These are phyloP conservation scores for Fistulifera solaris DNA, from an alignment of 108 stramenopile species.

Conservation along the genomic window DNA sequence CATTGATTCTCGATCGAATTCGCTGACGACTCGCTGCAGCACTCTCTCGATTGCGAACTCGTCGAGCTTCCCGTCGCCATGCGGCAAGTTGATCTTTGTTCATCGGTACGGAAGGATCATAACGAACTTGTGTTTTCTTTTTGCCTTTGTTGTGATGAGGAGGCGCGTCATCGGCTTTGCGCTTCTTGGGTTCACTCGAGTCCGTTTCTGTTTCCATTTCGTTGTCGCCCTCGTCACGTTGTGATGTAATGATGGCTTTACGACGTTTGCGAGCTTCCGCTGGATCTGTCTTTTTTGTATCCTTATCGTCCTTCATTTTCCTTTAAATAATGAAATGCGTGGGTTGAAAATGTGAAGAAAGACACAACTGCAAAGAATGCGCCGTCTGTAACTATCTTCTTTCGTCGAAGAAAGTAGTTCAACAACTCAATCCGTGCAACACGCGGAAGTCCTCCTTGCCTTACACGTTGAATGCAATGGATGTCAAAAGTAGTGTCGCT, in stretches of 20 bases:
- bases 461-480: too few species aligned
- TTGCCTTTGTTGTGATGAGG: slow-evolving; percentile 1
- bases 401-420: too few species aligned
- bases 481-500: too few species aligned
- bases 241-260: slow-evolving; percentile 46
- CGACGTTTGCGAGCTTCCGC: slow-evolving; percentile 43
- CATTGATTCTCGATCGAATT: slow-evolving; percentile 66
- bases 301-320: slow-evolving; percentile 3
- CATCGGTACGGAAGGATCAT: slow-evolving; percentile 82
- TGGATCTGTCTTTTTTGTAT: slow-evolving; percentile 14
- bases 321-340: too few species aligned
- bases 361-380: too few species aligned
- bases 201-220: background rate
- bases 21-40: slow-evolving; percentile 75
- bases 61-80: slow-evolving; percentile 75
- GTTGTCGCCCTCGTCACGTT: slow-evolving; percentile 21
- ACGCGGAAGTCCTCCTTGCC: too few species aligned
- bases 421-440: too few species aligned
- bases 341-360: too few species aligned
- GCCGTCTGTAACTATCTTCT: too few species aligned
- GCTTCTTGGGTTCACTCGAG: background rate
- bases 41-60: slow-evolving; percentile 75
- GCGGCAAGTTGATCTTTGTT: slow-evolving; percentile 66
- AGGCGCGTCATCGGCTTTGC: background rate
- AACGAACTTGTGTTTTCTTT: slow-evolving; percentile 56